phyloP scores from a whole-genome alignment of 768 basidiomycete genomes.

The Mycena kentingensis region DNA sequence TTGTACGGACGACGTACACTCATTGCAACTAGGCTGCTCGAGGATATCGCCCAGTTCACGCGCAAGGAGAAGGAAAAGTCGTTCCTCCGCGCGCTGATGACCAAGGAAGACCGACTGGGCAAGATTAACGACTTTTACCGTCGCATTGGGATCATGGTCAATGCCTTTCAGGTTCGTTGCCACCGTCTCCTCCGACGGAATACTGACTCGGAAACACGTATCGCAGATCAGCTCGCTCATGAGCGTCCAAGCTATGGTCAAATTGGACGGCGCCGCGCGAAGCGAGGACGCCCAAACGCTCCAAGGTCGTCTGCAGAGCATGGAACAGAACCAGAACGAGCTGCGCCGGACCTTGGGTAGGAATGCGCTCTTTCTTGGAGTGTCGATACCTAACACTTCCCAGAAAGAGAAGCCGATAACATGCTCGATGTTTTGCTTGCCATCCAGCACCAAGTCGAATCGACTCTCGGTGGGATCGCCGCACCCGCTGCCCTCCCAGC shows the following conservation, averaged over 20 bases:
- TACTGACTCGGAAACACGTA: background rate
- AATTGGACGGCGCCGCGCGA: background rate
- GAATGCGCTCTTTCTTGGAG: background rate
- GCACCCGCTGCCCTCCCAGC: too few relatives aligned
- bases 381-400: background rate
- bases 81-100: background rate
- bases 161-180: slow-evolving; percentile 3
- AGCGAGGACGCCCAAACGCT: background rate
- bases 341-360: background rate
- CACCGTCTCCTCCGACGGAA: background rate
- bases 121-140: slow-evolving; percentile 2
- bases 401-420: background rate
- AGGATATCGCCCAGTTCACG: slow-evolving; percentile 28
- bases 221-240: background rate
- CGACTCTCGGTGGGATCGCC: too few relatives aligned
- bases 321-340: background rate
- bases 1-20: too few relatives aligned
- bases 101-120: background rate
- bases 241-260: slow-evolving; percentile 1
- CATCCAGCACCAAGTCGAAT: too few relatives aligned
- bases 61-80: background rate
- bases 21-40: background rate
- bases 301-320: background rate
- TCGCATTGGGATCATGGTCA: background rate
- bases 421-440: background rate